These are phyloP conservation scores for Aspergillus carlsbadensis DNA, from an alignment of 495 filamentous ascomycete genomes.

Conservation along the genomic window DNA sequence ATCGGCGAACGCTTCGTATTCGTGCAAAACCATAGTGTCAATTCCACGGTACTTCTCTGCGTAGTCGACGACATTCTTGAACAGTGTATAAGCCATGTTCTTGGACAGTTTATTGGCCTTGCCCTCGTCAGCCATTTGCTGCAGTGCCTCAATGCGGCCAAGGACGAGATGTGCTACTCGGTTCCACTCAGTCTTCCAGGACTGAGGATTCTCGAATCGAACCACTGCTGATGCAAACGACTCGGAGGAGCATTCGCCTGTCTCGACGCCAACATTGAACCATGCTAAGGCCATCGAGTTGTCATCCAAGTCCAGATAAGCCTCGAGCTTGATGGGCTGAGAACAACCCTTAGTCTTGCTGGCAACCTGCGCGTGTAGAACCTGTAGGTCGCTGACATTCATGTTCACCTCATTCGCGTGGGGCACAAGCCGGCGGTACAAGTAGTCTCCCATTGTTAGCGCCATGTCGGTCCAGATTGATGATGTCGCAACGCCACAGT, in stretches of 20 bases:
- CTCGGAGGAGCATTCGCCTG: conserved; percentile 6
- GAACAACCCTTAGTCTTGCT: conserved; percentile 4
- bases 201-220: conserved; percentile 11
- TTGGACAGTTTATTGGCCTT: conserved; percentile 23
- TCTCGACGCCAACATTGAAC: conserved; percentile 6
- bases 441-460: conserved; percentile 25
- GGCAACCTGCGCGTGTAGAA: conserved; percentile 33
- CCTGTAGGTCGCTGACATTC: conserved; percentile 29
- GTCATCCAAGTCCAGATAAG: conserved; percentile 6
- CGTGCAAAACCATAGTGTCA: conserved; percentile 35
- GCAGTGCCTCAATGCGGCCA: conserved; percentile 28
- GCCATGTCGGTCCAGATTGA: conserved; percentile 28
- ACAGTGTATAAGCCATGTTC: conserved; percentile 34
- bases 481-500: not conserved
- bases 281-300: conserved; percentile 9
- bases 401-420: conserved; percentile 16
- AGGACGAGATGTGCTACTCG: conserved; percentile 26
- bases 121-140: conserved; percentile 22
- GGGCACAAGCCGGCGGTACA: conserved; percentile 18
- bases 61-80: conserved; percentile 43
- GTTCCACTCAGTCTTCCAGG: conserved; percentile 27
- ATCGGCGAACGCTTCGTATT: conserved; percentile 39
- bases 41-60: conserved; percentile 39
- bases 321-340: conserved; percentile 17
- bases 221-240: conserved; percentile 25